Evolutionary conservation across 805 yeast species (phyloP), one percentile per base, ranked within the genome.

Genomic region (Huiozyma naganishii): DNA sequence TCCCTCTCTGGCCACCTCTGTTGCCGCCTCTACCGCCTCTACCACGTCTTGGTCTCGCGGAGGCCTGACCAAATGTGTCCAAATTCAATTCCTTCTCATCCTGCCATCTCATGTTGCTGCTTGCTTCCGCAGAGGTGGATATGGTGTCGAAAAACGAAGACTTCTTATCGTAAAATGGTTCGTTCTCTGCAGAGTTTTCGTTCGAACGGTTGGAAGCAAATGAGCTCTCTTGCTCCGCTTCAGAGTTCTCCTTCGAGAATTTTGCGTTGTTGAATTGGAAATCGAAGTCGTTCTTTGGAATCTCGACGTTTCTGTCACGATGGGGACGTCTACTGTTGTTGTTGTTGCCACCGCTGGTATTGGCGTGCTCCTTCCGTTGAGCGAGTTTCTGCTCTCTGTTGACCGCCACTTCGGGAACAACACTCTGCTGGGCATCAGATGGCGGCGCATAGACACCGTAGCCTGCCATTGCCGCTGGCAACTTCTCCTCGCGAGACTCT

Each of bases 111-210:
- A 77, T 68, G 29, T 59, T 61, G 7, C 61, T 57, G 27, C 64
- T 57, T 40, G 72, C 72, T 42, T 72, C 74, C 34, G 79, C 64
- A 4, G 87, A 79, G 8, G 87, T 76, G 8, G 95, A 83, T 45
- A 90, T 76, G 48, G 75, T 77, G 64, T 92, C 97, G 57, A 90
- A 90, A 63, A 92, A 90, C 1, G 97, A 88, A 10, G 87, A 76
- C 55, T 75, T 74, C 62, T 80, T 87, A 67, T 88, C 76, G 68
- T 92, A 92, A 29, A 71, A 75, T 17, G 63, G 56, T 11, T 55
- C 62, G 3, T 50, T 45, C 9, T 47, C 35, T 17, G 23, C 23
- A 17, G 23, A 17, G 6, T 35, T 38, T 5, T 38, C 42, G 29
- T 34, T n/a, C n/a, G 34, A 39, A 12, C 9, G 12, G 8, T 29